Base-by-base conservation (phyloP, 495 filamentous ascomycete species). In the Poronia punctata region DNA sequence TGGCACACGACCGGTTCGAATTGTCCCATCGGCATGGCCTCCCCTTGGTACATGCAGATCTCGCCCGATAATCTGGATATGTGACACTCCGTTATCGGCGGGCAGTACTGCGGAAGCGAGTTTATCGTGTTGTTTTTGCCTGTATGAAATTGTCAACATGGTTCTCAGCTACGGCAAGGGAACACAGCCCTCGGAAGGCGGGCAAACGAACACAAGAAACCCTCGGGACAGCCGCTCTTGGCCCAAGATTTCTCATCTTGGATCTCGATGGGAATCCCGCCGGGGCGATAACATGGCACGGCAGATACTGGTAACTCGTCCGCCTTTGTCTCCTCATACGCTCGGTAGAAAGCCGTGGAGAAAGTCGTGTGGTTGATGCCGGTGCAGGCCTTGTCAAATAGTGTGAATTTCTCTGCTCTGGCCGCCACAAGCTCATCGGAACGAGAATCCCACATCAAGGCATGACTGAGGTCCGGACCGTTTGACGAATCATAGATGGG, bases 1-100 rank as follows among this genome's bases (percentile, higher is more conserved):
- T 56, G 53, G 45, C 70, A 74, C 6, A 72, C 45, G 1, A 66
- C 49, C 9, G 70, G 70, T 40, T 74, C 70, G 23, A 63, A 65
- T 1, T 49, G 55, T 0, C 61, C 61, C 61, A 65, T 65, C 10
- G 47, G 51, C 7, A 61, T 42, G 31, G 60, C 65, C 5, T 10
- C 43, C 5, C 62, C 66, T 16, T 57, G 26, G 2, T 61, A 44
- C 5, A 24, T 12, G 37, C 65, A 68, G 8, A 41, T 28, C 5
- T 23, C 30, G 15, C 62, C 60, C 5, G 50, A 45, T 2, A 71
- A 38, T 40, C 70, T 54, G 7, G 57, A 52, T 28, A 45, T 45
- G 28, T 65, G 57, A 34, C 61, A 71, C 7, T 48, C 35, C 3
- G 57, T 56, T 7, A 59, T 38, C 1, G 70, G 70, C 24, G 68